phyloP scores from a whole-genome alignment of 129 eudicot genomes.

The Flaveria robusta region DNA sequence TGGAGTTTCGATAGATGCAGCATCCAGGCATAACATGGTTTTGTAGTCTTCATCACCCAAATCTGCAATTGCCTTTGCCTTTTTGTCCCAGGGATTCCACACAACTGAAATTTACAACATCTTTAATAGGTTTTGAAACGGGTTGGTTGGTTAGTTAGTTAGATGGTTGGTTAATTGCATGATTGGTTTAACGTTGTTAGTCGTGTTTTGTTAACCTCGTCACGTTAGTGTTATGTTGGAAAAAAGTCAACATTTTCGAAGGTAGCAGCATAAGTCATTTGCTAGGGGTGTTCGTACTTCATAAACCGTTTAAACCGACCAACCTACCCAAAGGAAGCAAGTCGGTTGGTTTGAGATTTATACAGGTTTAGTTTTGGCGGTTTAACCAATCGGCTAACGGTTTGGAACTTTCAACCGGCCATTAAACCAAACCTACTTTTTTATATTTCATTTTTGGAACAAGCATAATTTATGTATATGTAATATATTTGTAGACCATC shows the following conservation, averaged over 20 bases:
- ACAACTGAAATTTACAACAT: constrained; percentile 45
- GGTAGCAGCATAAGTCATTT: background rate
- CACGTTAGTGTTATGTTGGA: background rate
- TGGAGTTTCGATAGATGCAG: constrained; percentile 78
- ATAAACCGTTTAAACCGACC: too few species aligned
- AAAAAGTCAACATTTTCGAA: background rate
- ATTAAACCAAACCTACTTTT: too few species aligned
- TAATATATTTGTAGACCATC: too few species aligned
- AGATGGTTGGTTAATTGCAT: background rate
- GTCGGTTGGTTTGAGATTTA: too few species aligned
- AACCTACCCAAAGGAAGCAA: too few species aligned
- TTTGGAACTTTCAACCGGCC: too few species aligned
- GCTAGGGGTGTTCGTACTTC: background rate
- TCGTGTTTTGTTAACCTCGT: background rate
- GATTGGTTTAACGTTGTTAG: background rate
- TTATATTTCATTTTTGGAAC: too few species aligned
- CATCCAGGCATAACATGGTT: constrained; percentile 74
- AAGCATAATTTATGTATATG: too few species aligned
- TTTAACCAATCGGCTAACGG: too few species aligned
- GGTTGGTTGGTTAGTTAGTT: background rate
- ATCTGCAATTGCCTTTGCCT: constrained; percentile 71
- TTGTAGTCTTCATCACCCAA: constrained; percentile 82
- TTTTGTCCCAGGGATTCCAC: constrained; percentile 98
- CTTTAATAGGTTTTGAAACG: background rate
- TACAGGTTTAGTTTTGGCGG: too few species aligned